Evolutionary conservation across 2,329 filamentous ascomycete genomes (phyloP), one percentile per base, ranked within the genome.

Genomic region (Ophioceras dolichostomum): DNA sequence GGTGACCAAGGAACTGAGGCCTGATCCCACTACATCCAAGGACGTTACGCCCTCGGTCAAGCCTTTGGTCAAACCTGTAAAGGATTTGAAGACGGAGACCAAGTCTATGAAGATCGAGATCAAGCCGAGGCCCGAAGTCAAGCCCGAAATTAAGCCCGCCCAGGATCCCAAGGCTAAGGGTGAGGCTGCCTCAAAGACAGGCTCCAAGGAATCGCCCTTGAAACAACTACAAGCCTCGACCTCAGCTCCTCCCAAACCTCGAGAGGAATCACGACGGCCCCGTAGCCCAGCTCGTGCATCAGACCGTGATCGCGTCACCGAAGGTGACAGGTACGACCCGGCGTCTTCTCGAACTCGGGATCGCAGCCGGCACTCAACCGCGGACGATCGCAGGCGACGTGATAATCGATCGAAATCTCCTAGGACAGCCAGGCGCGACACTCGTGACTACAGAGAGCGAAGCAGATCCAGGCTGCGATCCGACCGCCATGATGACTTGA

Each of bases 191-290:
- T n/a, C n/a, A n/a, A n/a, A n/a, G n/a, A n/a, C n/a, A n/a, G n/a
- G n/a, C n/a, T n/a, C n/a, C n/a, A n/a, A n/a, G n/a, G n/a, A n/a
- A n/a, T n/a, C n/a, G n/a, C n/a, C n/a, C n/a, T n/a, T n/a, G n/a
- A n/a, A n/a, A n/a, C n/a, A n/a, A n/a, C n/a, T n/a, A n/a, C n/a
- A n/a, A n/a, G n/a, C n/a, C n/a, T n/a, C n/a, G n/a, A n/a, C n/a
- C n/a, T n/a, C 16, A 12, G 20, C 17, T 4, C 55, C 18, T 32
- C 41, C 10, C 10, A 56, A 45, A 4, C 28, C 43, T 9, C 45
- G 47, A 32, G 49, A 53, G 10, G 60, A 61, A 32, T 50, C 42
- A 30, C 54, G 49, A 38, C 47, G 44, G 29, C 47, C 44, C 32
- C 50, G 50, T 19, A 57, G 54, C 22, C 42, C 45, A 17, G 54